Conservation (phyloP, 2,329 filamentous ascomycete species). For the Apiospora aurea region DNA sequence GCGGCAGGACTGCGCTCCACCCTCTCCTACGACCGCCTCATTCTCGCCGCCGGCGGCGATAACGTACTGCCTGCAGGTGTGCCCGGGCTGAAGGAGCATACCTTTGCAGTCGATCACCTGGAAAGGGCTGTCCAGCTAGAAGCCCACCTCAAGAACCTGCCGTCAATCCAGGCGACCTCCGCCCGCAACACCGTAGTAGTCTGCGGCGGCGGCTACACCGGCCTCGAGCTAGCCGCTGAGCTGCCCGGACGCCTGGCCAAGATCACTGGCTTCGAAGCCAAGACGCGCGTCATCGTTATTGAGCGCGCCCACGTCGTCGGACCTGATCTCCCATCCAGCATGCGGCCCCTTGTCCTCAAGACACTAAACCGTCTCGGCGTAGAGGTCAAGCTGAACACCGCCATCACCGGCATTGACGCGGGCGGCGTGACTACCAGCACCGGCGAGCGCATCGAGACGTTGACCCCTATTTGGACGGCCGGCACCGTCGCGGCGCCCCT, state of each 20-base stretch:
- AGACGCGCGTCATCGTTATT: conserved; percentile 38
- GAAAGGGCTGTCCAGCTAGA: conserved; percentile 38
- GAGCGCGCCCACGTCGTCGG: conserved; percentile 40
- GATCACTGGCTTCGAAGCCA: conserved; percentile 27
- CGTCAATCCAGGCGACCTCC: conserved; percentile 32
- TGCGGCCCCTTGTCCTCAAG: conserved; percentile 42
- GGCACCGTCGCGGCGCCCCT: conserved; percentile 43
- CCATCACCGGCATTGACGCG: conserved; percentile 37
- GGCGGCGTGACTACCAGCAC: conserved; percentile 37
- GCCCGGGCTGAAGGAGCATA: conserved; percentile 41
- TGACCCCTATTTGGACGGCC: conserved; percentile 47
- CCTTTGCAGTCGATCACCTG: conserved; percentile 45
- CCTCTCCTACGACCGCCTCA: conserved; percentile 43
- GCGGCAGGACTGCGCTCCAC: conserved; percentile 23
- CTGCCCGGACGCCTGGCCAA: conserved; percentile 39
- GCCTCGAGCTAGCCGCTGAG: conserved; percentile 43
- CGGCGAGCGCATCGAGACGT: conserved; percentile 43
- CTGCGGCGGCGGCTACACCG: conserved; percentile 45
- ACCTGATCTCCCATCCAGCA: conserved; percentile 42
- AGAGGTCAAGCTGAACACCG: conserved; percentile 40
- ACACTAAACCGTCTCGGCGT: conserved; percentile 41
- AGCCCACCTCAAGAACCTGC: conserved; percentile 40
- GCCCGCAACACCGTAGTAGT: conserved; percentile 46
- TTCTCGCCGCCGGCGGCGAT: conserved; percentile 47
- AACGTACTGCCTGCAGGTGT: conserved; percentile 40